These are phyloP conservation scores for Collybiopsis confluens DNA, from an alignment of 768 basidiomycete genomes.

Conservation along the genomic window DNA sequence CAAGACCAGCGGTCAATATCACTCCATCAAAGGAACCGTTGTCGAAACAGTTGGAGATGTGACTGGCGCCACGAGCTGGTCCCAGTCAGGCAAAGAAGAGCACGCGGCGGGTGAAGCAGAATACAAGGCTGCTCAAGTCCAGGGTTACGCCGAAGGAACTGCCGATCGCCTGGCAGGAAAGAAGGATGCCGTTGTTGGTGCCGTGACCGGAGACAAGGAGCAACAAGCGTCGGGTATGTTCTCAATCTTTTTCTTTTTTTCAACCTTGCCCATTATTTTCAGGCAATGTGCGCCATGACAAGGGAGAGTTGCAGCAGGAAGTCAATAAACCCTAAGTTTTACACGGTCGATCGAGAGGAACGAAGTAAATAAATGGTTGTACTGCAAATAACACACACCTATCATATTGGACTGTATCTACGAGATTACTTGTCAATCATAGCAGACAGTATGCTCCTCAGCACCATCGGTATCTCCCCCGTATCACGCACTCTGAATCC, in stretches of 20 bases:
- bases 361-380: too few relatives aligned
- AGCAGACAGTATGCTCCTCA: conserved; percentile 56
- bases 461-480: conserved; percentile 58
- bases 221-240: conserved; percentile 42
- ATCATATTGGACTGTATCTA: conserved; percentile 10
- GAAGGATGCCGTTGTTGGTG: conserved; percentile 50
- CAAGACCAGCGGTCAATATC: conserved; percentile 2
- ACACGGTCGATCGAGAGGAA: too few relatives aligned
- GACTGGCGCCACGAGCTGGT: conserved; percentile 29
- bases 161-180: conserved; percentile 37
- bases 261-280: not conserved
- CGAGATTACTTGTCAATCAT: conserved; percentile 36
- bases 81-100: conserved; percentile 28
- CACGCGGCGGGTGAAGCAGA: conserved; percentile 33
- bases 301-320: conserved; percentile 17
- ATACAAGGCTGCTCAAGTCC: conserved; percentile 26
- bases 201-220: conserved; percentile 50
- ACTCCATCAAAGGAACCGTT: conserved; percentile 2
- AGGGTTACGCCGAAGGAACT: conserved; percentile 32
- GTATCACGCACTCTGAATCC: conserved; percentile 59
- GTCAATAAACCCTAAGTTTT: too few relatives aligned
- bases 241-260: not conserved
- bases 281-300: conserved; percentile 17
- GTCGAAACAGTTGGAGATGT: conserved; percentile 22
- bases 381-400: conserved; percentile 9